Base-by-base conservation (phyloP, 1,284 basidiomycete genomes). In the Neonothopanus nambi region DNA sequence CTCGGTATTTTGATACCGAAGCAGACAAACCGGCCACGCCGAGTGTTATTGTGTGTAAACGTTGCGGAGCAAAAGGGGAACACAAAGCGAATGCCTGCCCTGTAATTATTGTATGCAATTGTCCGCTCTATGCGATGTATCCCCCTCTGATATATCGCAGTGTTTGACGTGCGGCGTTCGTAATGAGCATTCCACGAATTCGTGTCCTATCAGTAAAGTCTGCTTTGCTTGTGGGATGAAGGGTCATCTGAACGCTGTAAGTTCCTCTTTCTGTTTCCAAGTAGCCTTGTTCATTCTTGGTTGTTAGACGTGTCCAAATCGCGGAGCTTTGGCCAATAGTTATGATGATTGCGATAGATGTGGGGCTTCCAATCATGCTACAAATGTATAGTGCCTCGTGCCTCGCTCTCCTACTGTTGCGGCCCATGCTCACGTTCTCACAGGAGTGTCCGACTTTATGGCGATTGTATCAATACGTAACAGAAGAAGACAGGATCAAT, bases 371-470 rank as follows among this genome's bases (percentile, higher is more conserved):
- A 70, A 72, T 36, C 93, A 96, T 66, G 82, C 79, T 49, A 81
- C 78, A 45, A 88, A 84, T 58, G 90, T 90, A 60, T 40, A 85
- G 74, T 43, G 7, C 17, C n/a, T 26, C 23, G 33, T 48, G n/a
- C n/a, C n/a, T n/a, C n/a, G n/a, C n/a, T n/a, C 39, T 30, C 17
- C 42, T 12, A 40, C 28, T 33, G 44, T n/a, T 23, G 35, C 21
- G 13, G n/a, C 17, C 17, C 20, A 17, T 30, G 43, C 24, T 54
- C 20, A 43, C 51, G 41, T 21, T 43, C 35, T 15, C 30, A 52
- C 55, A 95, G 87, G 89, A 90, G 74, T 97, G 94, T 59, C 91
- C 92, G 1, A 89, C 88, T 0, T 71, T 91, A 42, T 97, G 94
- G 94, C 78, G 94, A 39, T 75, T 93, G 55, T 97, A 97, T 64